Percentiles rank a stretch among this genome's conserved stretches.
Evolutionary conservation across 306 rosid species (phyloP).

Genomic region (Fragaria ananassa): DNA sequence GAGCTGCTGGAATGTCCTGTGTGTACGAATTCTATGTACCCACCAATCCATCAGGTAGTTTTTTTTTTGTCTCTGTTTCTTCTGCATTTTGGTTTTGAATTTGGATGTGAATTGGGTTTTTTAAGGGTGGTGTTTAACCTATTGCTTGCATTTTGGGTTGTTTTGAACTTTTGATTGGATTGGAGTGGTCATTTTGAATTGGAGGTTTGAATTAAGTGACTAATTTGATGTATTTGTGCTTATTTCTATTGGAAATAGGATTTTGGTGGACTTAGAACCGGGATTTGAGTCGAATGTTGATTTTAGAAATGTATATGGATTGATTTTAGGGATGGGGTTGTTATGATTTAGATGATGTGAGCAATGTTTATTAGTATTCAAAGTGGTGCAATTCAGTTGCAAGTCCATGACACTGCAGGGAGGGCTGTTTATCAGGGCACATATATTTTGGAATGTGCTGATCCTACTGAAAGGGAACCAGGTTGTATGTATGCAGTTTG

Average conservation of each 20-base stretch:
- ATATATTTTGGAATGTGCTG: background rate
- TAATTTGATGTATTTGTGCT: background rate
- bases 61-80: slow-evolving; percentile 14
- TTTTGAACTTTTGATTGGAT: background rate
- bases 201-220: background rate
- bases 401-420: background rate
- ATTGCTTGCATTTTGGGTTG: slow-evolving; percentile 2
- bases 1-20: slow-evolving; percentile 96
- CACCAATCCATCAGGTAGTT: slow-evolving; percentile 89
- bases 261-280: background rate
- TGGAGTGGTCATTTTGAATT: background rate
- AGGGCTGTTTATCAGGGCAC: background rate
- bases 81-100: background rate
- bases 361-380: background rate
- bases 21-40: slow-evolving; percentile 96
- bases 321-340: background rate
- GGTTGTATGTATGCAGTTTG: background rate
- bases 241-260: background rate
- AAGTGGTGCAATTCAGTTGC: background rate
- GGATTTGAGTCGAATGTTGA: background rate
- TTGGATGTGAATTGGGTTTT: background rate
- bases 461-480: background rate
- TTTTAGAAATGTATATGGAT: background rate
- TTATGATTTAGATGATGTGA: background rate
- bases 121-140: background rate